A percentile compares a stretch with the other conserved stretches of the same genome.
Conservation (phyloP, 2,329 filamentous ascomycete species). For the Septoria petroselini region DNA sequence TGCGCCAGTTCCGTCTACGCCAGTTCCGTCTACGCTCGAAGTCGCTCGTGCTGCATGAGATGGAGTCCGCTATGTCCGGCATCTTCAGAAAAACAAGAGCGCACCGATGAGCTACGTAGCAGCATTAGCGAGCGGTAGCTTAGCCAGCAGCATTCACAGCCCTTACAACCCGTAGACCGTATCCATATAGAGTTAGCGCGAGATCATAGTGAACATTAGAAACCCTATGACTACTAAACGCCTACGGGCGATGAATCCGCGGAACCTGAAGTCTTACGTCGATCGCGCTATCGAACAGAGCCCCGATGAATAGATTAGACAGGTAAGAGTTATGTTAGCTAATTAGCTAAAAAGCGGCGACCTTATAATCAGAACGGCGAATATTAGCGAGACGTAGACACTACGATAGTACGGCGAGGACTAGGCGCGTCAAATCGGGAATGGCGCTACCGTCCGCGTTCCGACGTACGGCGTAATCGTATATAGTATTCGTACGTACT, state of each 20-base stretch:
- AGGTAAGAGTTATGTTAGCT: conserved; percentile 6
- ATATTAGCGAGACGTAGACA: not conserved
- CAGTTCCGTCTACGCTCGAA: no score
- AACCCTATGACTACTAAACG: not conserved
- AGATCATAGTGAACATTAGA: conserved; percentile 1
- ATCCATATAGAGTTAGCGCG: not conserved
- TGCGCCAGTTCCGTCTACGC: no score
- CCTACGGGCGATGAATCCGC: not conserved
- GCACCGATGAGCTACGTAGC: conserved; percentile 9
- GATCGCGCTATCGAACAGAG: conserved; percentile 7
- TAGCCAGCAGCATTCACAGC: conserved; percentile 9
- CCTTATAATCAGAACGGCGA: conserved; percentile 5
- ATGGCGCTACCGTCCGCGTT: conserved; percentile 1
- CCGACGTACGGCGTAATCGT: conserved; percentile 3
- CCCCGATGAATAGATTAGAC: conserved; percentile 6
- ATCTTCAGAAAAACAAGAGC: conserved; percentile 9
- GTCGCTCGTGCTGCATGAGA: no score
- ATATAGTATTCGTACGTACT: conserved; percentile 6
- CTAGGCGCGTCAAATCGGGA: not conserved
- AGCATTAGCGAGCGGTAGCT: conserved; percentile 4
- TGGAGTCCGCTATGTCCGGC: no score
- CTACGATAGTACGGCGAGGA: conserved; percentile 3
- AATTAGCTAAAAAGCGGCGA: conserved; percentile 11
- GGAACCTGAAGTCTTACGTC: conserved; percentile 8
- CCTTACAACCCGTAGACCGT: not conserved